Base-by-base conservation (phyloP, 805 yeast species). In the Lipomyces lipofer region DNA sequence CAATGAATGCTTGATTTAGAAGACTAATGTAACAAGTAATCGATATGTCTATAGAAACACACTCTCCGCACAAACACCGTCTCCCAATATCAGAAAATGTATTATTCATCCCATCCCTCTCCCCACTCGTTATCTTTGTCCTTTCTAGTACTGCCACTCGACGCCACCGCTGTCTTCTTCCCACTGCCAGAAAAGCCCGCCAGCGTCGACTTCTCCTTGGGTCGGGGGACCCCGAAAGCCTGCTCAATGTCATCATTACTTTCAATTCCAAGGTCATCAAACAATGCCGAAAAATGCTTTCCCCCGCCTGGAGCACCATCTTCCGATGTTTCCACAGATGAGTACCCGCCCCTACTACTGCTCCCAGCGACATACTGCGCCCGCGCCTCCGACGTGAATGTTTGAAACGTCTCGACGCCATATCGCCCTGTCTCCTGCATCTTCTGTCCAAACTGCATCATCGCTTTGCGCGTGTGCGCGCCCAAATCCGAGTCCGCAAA, bases 391-490 rank as follows among this genome's bases (percentile, higher is more conserved):
- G 66, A 64, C 2, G 89, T 83, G 66, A 83, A 82, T 15, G 75
- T 74, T 58, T 76, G 78, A 64, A 81, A 78, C n/a, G 85, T 83
- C 60, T 84, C 85, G 50, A 82, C 83, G 25, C 95, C 88, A 62
- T 81, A 82, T 56, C 76, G 79, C 30, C 95, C 86, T 0, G 97
- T 88, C 63, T 90, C 95, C 69, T 87, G 95, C 74, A 92, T 86
- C 67, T 84, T 89, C 68, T 88, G 95, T 45, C 97, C 97, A 73
- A 92, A 94, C 75, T 94, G 97, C 55, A 88, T 85, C 80, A 95
- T 88, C n/a, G 98, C 98, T 63, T 89, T 81, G 59, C 80, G 83
- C 3, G 98, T 94, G 66, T 89, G 95, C 51, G 72, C 75, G 22
- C 95, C 82, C 42, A 88, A 70, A 55, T 94, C 98, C 58, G 87